Evolutionary conservation across 1,284 basidiomycete genomes (phyloP), one percentile per base, ranked within the genome.

Genomic region (Trichosporon coremiiforme): DNA sequence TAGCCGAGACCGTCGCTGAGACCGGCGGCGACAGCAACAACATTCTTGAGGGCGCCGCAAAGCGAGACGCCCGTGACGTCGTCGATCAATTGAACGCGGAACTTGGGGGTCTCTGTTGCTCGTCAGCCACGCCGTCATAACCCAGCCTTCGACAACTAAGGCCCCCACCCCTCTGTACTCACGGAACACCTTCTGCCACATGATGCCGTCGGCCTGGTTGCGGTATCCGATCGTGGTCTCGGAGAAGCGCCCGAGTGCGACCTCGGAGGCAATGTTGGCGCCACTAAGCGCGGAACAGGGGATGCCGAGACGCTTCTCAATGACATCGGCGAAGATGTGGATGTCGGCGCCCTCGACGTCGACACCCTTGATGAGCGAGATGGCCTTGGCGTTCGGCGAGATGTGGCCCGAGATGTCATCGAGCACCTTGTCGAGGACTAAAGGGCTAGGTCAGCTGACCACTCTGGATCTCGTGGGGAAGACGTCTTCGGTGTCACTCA

Each of bases 191-290:
- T 83, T 83, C 74, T 84, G 82, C 84, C 84, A 85, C 70, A 85
- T 75, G 69, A 84, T 76, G 9, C 85, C 85, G 55, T 81, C 79
- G 67, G 80, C 71, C 38, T 76, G 82, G 36, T 80, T 70, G 38
- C 86, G 79, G 76, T 87, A 87, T 0, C 87, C 87, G 72, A 88
- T 84, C 1, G 87, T 88, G 8, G 87, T 88, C 78, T 88, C 87
- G n/a, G 82, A 83, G 74, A 87, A 87, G 69, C 81, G 79, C 71
- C 85, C 86, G 62, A 77, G 79, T 0, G 86, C 85, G 17, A 86
- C 85, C 77, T 89, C 88, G 71, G 86, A 83, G 31, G 88, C 88
- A 68, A 89, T 88, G 79, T 89, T 89, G 47, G 88, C 88, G 9
- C 88, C 88, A 35, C 85, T 86, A 9, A 89, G 77, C 0, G 87